Conservation (phyloP, 2,329 filamentous ascomycete species). For the Zasmidium angulare region DNA sequence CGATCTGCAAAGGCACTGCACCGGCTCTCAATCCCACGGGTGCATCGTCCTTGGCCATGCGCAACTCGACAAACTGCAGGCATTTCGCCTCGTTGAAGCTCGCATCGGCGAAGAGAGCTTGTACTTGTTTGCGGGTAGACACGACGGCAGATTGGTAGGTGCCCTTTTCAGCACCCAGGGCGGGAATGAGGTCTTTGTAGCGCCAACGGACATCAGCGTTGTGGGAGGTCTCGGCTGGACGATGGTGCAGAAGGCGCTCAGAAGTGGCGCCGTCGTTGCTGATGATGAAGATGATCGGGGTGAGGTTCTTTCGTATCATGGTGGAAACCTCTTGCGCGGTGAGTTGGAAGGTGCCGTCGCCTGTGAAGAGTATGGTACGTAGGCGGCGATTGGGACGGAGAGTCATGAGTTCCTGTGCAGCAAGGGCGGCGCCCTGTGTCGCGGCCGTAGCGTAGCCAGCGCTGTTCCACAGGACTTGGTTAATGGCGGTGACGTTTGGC, state of each 20-base stretch:
- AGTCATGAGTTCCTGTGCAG: slow-evolving; percentile 59
- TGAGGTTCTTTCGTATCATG: slow-evolving; percentile 50
- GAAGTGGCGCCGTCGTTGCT: background rate
- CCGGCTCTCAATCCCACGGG: background rate
- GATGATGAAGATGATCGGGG: slow-evolving; percentile 43
- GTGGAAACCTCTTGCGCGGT: slow-evolving; percentile 66
- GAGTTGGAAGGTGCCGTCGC: slow-evolving; percentile 63
- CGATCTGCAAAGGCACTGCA: background rate
- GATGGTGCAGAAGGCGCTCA: background rate
- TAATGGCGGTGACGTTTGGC: slow-evolving; percentile 70
- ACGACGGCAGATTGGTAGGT: background rate
- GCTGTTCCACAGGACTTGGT: slow-evolving; percentile 71
- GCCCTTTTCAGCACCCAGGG: background rate
- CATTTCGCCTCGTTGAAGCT: background rate
- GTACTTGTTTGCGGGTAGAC: background rate
- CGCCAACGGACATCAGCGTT: background rate
- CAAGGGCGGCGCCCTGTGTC: slow-evolving; percentile 69
- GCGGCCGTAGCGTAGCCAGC: slow-evolving; percentile 66
- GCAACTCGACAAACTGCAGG: slow-evolving; percentile 3
- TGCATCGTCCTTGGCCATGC: background rate
- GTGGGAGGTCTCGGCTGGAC: background rate
- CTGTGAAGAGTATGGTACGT: slow-evolving; percentile 28
- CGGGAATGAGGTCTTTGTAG: slow-evolving; percentile 2
- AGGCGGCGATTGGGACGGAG: background rate
- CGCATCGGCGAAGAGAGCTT: slow-evolving; percentile 1